Evolutionary conservation across 2,329 filamentous ascomycete species (phyloP).

Genomic region (Pseudogymnoascus sp.): DNA sequence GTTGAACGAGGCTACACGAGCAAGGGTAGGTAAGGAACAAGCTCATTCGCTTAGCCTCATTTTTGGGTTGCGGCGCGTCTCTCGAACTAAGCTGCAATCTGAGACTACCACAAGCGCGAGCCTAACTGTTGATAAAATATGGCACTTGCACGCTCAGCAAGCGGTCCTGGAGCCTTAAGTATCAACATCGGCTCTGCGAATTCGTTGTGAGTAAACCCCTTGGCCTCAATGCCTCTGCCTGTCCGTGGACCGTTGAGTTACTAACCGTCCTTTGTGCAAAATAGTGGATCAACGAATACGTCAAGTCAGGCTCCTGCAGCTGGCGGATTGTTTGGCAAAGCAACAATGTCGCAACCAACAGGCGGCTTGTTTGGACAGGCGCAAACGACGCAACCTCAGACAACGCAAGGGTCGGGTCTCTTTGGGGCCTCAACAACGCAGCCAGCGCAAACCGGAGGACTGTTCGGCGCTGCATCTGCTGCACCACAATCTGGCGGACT

Average conservation of each 20-base stretch:
- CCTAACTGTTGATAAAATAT: slow-evolving; percentile 16
- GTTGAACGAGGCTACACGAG: slow-evolving; percentile 6
- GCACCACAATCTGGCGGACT: slow-evolving; percentile 20
- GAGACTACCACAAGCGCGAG: slow-evolving; percentile 7
- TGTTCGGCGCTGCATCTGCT: slow-evolving; percentile 26
- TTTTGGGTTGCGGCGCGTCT: slow-evolving; percentile 11
- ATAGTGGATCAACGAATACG: slow-evolving; percentile 23
- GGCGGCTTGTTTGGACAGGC: slow-evolving; percentile 7
- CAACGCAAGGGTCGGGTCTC: slow-evolving; percentile 16
- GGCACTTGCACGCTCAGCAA: slow-evolving; percentile 44
- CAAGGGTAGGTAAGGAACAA: slow-evolving; percentile 8
- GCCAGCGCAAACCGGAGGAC: slow-evolving; percentile 19
- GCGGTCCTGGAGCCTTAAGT: slow-evolving; percentile 51
- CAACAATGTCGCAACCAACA: slow-evolving; percentile 22
- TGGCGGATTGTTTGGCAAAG: slow-evolving; percentile 27
- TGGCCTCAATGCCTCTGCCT: background rate
- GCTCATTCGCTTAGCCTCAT: slow-evolving; percentile 11
- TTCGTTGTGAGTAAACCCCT: slow-evolving; percentile 41
- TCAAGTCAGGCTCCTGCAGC: slow-evolving; percentile 18
- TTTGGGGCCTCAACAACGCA: slow-evolving; percentile 26
- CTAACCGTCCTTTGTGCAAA: slow-evolving; percentile 1
- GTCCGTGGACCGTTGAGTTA: background rate
- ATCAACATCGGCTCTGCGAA: slow-evolving; percentile 58
- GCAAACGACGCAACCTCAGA: slow-evolving; percentile 7
- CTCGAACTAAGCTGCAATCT: slow-evolving; percentile 2